Evolutionary conservation across 2,329 filamentous ascomycete genomes (phyloP).

Genomic region (Talaromyces amestolkiae): DNA sequence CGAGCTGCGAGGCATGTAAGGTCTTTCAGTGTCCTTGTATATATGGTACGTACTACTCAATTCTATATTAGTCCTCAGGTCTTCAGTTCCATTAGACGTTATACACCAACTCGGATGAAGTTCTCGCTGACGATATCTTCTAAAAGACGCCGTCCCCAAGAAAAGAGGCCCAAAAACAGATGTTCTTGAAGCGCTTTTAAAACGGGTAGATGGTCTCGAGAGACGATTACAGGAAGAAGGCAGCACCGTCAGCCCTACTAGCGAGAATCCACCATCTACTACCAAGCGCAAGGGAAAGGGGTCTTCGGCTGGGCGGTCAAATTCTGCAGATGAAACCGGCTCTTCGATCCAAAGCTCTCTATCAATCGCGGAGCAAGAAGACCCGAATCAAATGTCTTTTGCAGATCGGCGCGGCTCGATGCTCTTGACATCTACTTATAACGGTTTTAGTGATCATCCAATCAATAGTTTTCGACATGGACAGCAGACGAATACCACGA

Average conservation of each 20-base stretch:
- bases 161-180: slow-evolving; percentile 89
- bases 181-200: slow-evolving; percentile 77
- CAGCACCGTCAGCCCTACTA: slow-evolving; percentile 41
- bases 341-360: slow-evolving; percentile 23
- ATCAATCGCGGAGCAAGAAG: slow-evolving; percentile 15
- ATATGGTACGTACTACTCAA: slow-evolving; percentile 61
- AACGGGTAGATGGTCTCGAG: slow-evolving; percentile 81
- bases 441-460: slow-evolving; percentile 21
- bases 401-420: slow-evolving; percentile 23
- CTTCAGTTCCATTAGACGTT: neutral
- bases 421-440: slow-evolving; percentile 20
- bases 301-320: slow-evolving; percentile 18
- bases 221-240: slow-evolving; percentile 72
- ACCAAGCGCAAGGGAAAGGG: slow-evolving; percentile 24
- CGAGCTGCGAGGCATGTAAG: slow-evolving; percentile 83
- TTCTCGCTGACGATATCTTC: slow-evolving; percentile 13
- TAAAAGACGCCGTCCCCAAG: slow-evolving; percentile 77
- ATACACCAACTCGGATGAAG: neutral
- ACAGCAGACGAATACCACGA: slow-evolving; percentile 38
- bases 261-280: slow-evolving; percentile 47
- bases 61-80: neutral
- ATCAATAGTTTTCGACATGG: slow-evolving; percentile 21
- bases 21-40: slow-evolving; percentile 85
- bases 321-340: slow-evolving; percentile 20
- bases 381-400: slow-evolving; percentile 20